phyloP scores from a whole-genome alignment of 495 filamentous ascomycete species.

The Hypoxylon lienhwacheense region DNA sequence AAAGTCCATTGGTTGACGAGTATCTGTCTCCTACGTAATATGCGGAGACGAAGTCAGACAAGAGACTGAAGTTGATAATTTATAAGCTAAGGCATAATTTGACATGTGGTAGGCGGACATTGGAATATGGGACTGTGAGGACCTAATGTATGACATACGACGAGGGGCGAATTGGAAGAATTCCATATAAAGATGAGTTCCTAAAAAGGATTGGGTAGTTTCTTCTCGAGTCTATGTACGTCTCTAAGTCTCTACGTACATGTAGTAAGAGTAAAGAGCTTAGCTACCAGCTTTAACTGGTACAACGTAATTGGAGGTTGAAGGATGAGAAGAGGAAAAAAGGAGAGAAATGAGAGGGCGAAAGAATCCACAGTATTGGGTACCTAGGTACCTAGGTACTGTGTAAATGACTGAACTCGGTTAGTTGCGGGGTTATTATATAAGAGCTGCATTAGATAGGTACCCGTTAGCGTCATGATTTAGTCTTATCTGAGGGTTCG shows the following conservation, averaged over 20 bases:
- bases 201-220: constrained; percentile 2
- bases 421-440: constrained; percentile 8
- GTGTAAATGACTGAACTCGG: background rate
- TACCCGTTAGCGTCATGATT: background rate
- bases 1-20: too few relatives aligned
- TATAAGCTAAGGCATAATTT: constrained; percentile 27
- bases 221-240: background rate
- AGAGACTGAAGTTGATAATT: too few relatives aligned
- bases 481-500: constrained; percentile 18
- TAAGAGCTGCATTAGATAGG: too few relatives aligned
- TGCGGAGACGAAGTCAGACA: background rate
- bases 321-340: too few relatives aligned
- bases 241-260: background rate
- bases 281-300: too few relatives aligned
- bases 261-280: background rate
- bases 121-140: too few relatives aligned
- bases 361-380: too few relatives aligned
- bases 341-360: too few relatives aligned
- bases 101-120: too few relatives aligned
- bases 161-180: constrained; percentile 19
- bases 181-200: constrained; percentile 14
- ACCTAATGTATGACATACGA: constrained; percentile 27
- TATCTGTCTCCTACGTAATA: too few relatives aligned
- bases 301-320: too few relatives aligned
- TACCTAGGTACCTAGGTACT: too few relatives aligned